Evolutionary conservation across 2,329 filamentous ascomycete genomes (phyloP), one percentile per base, ranked within the genome.

Genomic region (Magnaporthiopsis incrustans): DNA sequence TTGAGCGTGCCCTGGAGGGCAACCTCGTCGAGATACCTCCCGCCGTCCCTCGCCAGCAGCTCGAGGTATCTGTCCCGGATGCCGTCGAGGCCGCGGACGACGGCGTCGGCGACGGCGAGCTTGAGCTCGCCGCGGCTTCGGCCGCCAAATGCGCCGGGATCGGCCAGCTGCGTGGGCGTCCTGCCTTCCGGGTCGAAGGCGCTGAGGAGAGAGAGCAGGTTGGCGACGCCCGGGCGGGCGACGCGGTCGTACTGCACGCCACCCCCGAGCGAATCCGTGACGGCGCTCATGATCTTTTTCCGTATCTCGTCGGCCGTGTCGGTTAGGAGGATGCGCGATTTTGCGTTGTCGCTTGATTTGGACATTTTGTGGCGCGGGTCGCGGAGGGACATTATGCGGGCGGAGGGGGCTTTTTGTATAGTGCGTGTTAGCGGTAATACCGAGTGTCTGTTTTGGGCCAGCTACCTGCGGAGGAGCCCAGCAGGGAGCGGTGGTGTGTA

Each of bases 351-450:
- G 70, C 92, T 83, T 0, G 92, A 97, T 76, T 99, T 99, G 64
- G 92, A 97, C 95, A 99, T 99, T 74, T 99, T 99, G 63, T 85
- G 81, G 0, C 75, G 77, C 0, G 95, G 94, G 14, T 91, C 80
- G 62, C 85, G 86, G 27, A 99, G 84, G 25, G 92, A 96, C 93
- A 97, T 98, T 67, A 99, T 84, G 66, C 94, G 87, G 70, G 89
- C 91, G 2, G 90, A 85, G 5, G 90, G 88, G 57, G 33, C n/a
- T 60, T n/a, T 59, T 60, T 60, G 35, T 35, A 14, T 59, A 1
- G 1, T 26, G 18, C 12, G 14, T n/a, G 59, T 27, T 5, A 15
- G 2, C 12, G 33, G 4, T 10, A 12, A 14, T 38, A 38, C 4
- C 12, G 4, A 6, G 59, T 33, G 59, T 35, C 32, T n/a, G n/a